Evolutionary conservation across 768 basidiomycete genomes (phyloP).

Genomic region (Tephrocybe sp.): DNA sequence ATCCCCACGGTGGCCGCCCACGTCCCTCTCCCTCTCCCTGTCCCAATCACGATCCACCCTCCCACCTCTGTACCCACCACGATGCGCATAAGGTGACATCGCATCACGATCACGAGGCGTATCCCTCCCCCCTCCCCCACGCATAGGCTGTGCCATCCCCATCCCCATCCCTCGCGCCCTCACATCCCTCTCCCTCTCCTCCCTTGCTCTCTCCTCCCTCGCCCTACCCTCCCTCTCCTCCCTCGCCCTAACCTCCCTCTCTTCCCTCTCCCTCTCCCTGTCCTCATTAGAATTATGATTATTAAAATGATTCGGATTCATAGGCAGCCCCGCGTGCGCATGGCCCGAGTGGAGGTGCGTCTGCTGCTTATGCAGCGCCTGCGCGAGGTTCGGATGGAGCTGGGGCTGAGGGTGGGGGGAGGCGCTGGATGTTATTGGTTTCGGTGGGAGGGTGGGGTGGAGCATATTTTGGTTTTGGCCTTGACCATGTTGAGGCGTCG

Average conservation of each 20-base stretch:
- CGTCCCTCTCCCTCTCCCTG: conserved; percentile 16
- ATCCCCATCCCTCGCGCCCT: too few species aligned
- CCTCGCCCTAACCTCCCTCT: background rate
- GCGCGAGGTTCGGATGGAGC: conserved; percentile 4
- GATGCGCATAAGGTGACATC: too few species aligned
- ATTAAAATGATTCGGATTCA: too few species aligned
- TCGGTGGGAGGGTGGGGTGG: conserved; percentile 16
- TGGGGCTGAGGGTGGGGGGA: background rate
- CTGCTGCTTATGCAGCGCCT: background rate
- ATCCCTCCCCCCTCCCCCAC: background rate
- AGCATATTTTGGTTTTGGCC: background rate
- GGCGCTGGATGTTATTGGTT: conserved; percentile 9
- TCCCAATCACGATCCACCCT: conserved; percentile 16
- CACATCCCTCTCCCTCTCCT: too few species aligned
- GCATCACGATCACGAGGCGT: too few species aligned
- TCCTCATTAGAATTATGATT: too few species aligned
- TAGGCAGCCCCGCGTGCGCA: too few species aligned
- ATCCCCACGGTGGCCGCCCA: conserved; percentile 14
- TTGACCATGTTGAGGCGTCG: background rate
- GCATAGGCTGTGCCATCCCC: background rate
- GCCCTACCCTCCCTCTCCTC: background rate
- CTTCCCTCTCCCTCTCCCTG: background rate
- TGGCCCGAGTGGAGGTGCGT: background rate
- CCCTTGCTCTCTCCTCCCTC: background rate
- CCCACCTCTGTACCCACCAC: background rate